A percentile compares a stretch with the other conserved stretches of the same genome.
phyloP scores from a whole-genome alignment of 768 basidiomycete genomes.

The Grammothele lineata region DNA sequence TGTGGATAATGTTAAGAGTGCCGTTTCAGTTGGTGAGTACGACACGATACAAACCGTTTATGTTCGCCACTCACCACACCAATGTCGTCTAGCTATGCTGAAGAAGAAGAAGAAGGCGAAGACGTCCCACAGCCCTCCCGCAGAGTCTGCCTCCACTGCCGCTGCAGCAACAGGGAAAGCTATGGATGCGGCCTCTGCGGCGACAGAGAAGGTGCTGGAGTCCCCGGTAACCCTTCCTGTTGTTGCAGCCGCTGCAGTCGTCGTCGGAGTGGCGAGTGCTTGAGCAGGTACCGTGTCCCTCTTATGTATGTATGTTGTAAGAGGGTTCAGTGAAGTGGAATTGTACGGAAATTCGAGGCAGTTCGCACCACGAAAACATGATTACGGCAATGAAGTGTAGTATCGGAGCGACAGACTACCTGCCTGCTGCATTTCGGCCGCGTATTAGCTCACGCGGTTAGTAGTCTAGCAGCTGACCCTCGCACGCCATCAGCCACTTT shows the following conservation, averaged over 20 bases:
- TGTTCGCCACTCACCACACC: not conserved
- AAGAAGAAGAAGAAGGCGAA: slow-evolving; percentile 78
- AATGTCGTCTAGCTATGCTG: slow-evolving; percentile 41
- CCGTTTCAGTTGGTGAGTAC: slow-evolving; percentile 79
- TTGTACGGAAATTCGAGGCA: no score
- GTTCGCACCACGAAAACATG: no score
- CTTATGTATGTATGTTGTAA: no score
- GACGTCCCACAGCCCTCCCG: slow-evolving; percentile 20
- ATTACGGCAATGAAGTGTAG: no score
- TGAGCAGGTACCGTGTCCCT: slow-evolving; percentile 5
- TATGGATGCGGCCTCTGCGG: slow-evolving; percentile 9
- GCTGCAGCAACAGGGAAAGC: slow-evolving; percentile 12
- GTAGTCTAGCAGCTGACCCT: no score
- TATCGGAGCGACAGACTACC: no score
- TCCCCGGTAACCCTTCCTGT: slow-evolving; percentile 17
- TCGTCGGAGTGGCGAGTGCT: slow-evolving; percentile 11
- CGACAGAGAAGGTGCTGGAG: slow-evolving; percentile 20
- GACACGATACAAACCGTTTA: no score
- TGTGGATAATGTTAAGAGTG: slow-evolving; percentile 86
- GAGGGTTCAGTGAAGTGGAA: no score
- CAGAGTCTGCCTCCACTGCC: slow-evolving; percentile 11
- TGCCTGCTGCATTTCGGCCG: no score
- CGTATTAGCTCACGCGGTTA: no score
- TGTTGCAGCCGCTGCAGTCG: slow-evolving; percentile 13
- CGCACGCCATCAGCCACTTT: no score